Percentiles rank a stretch among this genome's conserved stretches.
Evolutionary conservation across 2,329 filamentous ascomycete genomes (phyloP).

Genomic region (Acephala macrosclerotiorum): DNA sequence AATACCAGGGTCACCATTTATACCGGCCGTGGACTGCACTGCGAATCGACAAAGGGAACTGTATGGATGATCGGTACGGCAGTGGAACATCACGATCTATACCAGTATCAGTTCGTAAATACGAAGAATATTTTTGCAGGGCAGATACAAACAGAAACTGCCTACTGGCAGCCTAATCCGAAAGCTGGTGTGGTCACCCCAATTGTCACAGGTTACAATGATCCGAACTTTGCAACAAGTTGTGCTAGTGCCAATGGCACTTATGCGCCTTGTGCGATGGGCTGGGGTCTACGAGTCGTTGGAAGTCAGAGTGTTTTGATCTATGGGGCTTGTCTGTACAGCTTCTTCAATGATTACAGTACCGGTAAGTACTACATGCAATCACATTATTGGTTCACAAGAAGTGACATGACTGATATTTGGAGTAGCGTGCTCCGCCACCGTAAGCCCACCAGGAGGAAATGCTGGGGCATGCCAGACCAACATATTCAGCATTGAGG

Average conservation of each 20-base stretch:
- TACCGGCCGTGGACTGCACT: constrained; percentile 51
- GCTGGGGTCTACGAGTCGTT: constrained; percentile 70
- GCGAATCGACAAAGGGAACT: constrained; percentile 49
- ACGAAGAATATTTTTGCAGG: constrained; percentile 39
- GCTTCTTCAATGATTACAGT: constrained; percentile 64
- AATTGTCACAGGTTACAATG: constrained; percentile 46
- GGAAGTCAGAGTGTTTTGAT: constrained; percentile 53
- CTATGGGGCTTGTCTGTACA: constrained; percentile 62
- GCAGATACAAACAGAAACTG: constrained; percentile 38
- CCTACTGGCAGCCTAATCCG: constrained; percentile 73
- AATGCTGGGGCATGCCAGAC: constrained; percentile 31
- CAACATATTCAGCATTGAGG: constrained; percentile 36
- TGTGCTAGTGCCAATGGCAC: not conserved
- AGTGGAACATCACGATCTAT: constrained; percentile 59
- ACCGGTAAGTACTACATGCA: constrained; percentile 9
- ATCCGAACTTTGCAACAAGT: constrained; percentile 55
- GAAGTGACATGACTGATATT: not conserved
- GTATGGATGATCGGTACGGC: constrained; percentile 60
- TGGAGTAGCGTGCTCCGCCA: constrained; percentile 25
- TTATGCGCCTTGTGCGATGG: constrained; percentile 45
- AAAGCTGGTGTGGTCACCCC: constrained; percentile 68
- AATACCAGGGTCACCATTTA: constrained; percentile 63
- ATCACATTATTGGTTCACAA: not conserved
- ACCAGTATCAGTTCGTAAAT: constrained; percentile 58
- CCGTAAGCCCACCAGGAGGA: constrained; percentile 20